Percentiles rank a stretch among this genome's conserved stretches.
Conservation (phyloP, 495 filamentous ascomycete species). For the Penicillium desertorum region DNA sequence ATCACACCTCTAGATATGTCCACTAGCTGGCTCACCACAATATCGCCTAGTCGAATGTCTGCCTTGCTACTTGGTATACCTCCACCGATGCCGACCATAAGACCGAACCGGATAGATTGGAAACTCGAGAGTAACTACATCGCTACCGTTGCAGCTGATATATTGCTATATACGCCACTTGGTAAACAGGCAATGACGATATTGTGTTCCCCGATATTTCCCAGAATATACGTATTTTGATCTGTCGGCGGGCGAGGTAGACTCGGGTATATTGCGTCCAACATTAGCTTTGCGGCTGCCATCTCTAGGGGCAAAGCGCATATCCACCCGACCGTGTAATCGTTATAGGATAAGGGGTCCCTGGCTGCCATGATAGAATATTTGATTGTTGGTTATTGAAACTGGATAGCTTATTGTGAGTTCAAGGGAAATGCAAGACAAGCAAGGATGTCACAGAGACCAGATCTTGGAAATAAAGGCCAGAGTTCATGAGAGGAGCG, state of each 20-base stretch:
- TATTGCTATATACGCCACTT: background rate
- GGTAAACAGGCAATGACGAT: background rate
- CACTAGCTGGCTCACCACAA: conserved; percentile 39
- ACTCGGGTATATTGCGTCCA: conserved; percentile 13
- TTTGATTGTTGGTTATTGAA: too few relatives aligned
- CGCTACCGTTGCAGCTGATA: background rate
- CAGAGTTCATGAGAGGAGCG: too few relatives aligned
- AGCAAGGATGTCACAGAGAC: too few relatives aligned
- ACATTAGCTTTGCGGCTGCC: conserved; percentile 38
- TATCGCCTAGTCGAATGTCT: conserved; percentile 43
- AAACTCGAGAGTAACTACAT: conserved; percentile 1
- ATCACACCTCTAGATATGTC: conserved; percentile 35
- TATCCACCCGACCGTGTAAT: conserved; percentile 52
- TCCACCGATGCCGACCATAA: conserved; percentile 45
- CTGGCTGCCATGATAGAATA: too few relatives aligned
- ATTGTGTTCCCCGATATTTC: background rate
- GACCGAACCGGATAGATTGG: conserved; percentile 31
- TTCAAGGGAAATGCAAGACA: too few relatives aligned
- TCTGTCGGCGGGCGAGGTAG: background rate
- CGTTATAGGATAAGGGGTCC: conserved; percentile 10
- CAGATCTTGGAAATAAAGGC: too few relatives aligned
- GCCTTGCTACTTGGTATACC: conserved; percentile 24
- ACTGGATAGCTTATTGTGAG: too few relatives aligned
- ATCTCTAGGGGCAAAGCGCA: conserved; percentile 40
- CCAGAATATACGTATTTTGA: background rate